Conservation (phyloP, 1,284 basidiomycete genomes). For the Marasmius fiardii region DNA sequence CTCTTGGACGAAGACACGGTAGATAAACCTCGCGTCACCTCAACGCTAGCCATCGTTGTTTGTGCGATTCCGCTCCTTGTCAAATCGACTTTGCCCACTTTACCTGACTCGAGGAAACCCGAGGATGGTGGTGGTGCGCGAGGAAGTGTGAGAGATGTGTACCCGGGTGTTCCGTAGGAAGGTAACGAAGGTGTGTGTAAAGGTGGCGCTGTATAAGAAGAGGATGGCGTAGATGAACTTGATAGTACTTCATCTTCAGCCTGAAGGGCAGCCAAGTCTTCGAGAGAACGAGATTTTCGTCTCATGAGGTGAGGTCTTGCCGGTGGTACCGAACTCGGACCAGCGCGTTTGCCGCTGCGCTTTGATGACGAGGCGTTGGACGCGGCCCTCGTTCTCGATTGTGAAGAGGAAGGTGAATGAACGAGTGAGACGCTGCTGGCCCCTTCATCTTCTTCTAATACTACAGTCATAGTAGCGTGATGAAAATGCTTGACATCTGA, state of each 20-base stretch:
- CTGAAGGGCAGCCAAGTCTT: background rate
- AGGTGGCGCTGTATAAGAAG: constrained; percentile 21
- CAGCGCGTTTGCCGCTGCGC: background rate
- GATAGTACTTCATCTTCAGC: background rate
- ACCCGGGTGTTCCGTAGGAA: constrained; percentile 57
- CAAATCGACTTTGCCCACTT: constrained; percentile 58
- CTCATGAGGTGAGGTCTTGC: background rate
- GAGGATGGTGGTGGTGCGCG: constrained; percentile 45
- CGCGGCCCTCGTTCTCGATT: background rate
- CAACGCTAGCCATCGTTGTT: constrained; percentile 83
- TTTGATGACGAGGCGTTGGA: background rate
- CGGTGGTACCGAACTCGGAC: constrained; percentile 15
- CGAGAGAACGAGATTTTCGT: background rate
- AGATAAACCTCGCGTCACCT: constrained; percentile 45
- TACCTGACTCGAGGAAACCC: constrained; percentile 10
- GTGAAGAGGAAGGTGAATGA: background rate
- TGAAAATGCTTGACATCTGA: background rate
- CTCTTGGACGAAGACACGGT: background rate
- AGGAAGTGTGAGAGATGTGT: constrained; percentile 71
- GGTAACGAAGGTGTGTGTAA: constrained; percentile 41
- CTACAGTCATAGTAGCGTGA: background rate
- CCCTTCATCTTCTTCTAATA: background rate
- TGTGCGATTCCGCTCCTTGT: constrained; percentile 74
- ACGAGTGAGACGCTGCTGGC: background rate
- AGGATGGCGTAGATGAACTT: background rate